A percentile compares a stretch with the other conserved stretches of the same genome.
These are phyloP conservation scores for Camellia granthamiana DNA, from an alignment of 148 eudicot genomes.

Conservation along the genomic window DNA sequence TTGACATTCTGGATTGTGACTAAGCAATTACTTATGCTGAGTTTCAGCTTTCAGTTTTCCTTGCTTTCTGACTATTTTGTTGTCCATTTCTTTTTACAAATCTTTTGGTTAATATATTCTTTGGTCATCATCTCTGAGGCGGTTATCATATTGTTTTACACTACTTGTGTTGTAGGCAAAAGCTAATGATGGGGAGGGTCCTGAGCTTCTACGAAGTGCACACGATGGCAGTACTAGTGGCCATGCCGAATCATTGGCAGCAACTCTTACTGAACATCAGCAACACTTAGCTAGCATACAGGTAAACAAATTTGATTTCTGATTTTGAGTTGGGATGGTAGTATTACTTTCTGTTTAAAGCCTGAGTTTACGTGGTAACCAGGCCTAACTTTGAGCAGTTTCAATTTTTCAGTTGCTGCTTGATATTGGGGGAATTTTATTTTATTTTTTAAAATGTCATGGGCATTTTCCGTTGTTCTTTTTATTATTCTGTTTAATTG, in stretches of 20 bases:
- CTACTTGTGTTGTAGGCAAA: slow-evolving; percentile 56
- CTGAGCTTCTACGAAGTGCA: slow-evolving; percentile 78
- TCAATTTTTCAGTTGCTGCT: neutral
- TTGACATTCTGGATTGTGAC: neutral
- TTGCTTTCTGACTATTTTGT: neutral
- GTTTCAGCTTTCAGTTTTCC: neutral
- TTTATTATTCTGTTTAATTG: neutral
- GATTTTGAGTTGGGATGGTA: neutral
- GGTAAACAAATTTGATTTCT: slow-evolving; percentile 30
- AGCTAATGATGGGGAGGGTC: slow-evolving; percentile 95
- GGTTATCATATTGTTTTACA: neutral
- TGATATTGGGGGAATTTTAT: neutral
- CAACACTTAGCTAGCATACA: slow-evolving; percentile 97
- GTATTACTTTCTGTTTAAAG: neutral
- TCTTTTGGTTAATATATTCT: neutral
- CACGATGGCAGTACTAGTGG: slow-evolving; percentile 70
- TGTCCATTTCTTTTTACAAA: neutral
- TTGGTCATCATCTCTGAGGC: neutral
- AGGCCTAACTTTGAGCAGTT: neutral
- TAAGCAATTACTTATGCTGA: neutral
- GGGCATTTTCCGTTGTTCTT: neutral
- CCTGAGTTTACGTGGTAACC: neutral
- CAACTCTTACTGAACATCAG: slow-evolving; percentile 88
- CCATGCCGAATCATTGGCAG: slow-evolving; percentile 86
- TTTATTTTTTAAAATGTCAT: neutral